Evolutionary conservation across 2,329 filamentous ascomycete genomes (phyloP), one percentile per base, ranked within the genome.

Genomic region (Fusarium sp.): DNA sequence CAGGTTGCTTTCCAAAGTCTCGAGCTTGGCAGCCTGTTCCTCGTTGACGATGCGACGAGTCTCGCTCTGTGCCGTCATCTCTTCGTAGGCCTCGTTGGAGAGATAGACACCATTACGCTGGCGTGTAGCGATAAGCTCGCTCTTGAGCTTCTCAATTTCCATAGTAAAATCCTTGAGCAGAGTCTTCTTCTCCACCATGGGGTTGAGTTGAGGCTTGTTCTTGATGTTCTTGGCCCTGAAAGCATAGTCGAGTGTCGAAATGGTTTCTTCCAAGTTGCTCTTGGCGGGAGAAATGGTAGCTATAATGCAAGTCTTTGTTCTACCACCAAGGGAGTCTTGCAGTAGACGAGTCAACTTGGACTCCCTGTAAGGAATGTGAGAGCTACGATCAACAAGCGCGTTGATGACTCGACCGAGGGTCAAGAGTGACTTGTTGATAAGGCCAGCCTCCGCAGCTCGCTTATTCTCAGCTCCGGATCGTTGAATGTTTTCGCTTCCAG

Each of bases 221-320:
- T 93, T 91, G 74, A 99, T 99, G 72, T 99, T 98, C 83, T 99
- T 99, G 17, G 96, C 96, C 45, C 96, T 88, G 80, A 98, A 98
- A 13, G 96, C 96, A 76, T 99, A 99, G 77, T 99, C 96, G 3
- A 99, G 85, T 0, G 96, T 99, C 1, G 96, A 98, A 62, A 99
- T 98, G 0, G 96, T 99, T 79, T 99, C 96, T 75, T 99, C 96
- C 2, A 99, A 84, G 72, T 98, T 99, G 79, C 91, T 94, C 79
- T 96, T 96, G 10, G 94, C 93, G 2, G 96, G 94, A 4, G 96
- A 98, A 39, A 99, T 87, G 1, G 96, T 99, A 8, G 96, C 96
- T 74, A 99, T 98, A 70, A 99, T 99, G 82, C 96, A 99, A 0
- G 96, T 99, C 77, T 99, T 99, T 3, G 96, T 99, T 51, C 91